Conservation (phyloP, 208 protist genomes). For the Leishmania lainsoni region DNA sequence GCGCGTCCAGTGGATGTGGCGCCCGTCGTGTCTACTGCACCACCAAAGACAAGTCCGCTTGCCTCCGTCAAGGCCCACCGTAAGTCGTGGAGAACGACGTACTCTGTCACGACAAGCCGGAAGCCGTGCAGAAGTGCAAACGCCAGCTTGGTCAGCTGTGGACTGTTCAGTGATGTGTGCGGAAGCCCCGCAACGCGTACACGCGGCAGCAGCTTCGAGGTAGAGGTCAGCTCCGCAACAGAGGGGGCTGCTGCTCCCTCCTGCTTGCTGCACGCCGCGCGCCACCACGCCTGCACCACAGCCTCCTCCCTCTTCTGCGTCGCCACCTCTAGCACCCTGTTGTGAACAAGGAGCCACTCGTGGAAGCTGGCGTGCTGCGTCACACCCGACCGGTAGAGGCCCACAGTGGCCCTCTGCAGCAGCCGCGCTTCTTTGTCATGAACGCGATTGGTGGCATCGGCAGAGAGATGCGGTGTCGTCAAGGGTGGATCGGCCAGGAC, state of each 20-base stretch:
- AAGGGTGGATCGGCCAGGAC: conserved; percentile 15
- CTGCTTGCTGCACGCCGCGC: background rate
- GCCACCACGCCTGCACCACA: conserved; percentile 25
- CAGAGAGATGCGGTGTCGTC: background rate
- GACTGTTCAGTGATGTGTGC: background rate
- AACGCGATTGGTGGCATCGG: background rate
- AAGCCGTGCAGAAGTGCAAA: conserved; percentile 15
- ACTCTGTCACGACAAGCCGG: conserved; percentile 21
- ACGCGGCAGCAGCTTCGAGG: background rate
- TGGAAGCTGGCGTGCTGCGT: conserved; percentile 19
- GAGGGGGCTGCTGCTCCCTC: background rate
- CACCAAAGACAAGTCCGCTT: background rate
- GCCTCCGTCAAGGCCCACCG: background rate
- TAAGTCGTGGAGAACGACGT: conserved; percentile 15
- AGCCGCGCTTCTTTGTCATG: conserved; percentile 4
- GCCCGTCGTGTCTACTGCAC: background rate
- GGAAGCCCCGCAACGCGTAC: conserved; percentile 21
- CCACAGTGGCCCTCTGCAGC: conserved; percentile 13
- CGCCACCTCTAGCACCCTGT: background rate
- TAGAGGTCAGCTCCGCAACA: background rate
- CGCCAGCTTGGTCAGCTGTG: background rate
- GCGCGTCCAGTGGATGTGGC: background rate
- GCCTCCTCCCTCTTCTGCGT: conserved; percentile 10
- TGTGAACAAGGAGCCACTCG: conserved; percentile 36
- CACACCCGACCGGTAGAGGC: conserved; percentile 12